Evolutionary conservation across 192 early-diverging fungal species (phyloP).

Genomic region (Backusella australiensis): DNA sequence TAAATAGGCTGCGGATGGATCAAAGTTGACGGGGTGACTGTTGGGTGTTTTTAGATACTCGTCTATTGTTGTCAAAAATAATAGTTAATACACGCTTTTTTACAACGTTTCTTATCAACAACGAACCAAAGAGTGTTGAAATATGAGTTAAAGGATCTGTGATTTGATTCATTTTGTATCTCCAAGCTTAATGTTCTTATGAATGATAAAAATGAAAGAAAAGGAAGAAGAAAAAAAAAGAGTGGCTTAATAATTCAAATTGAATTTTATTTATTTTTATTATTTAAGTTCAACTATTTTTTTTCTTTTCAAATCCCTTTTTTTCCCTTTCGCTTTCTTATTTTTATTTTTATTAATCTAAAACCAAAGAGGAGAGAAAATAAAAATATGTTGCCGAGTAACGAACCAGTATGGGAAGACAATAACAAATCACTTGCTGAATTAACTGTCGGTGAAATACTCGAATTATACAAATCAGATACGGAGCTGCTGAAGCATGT

Average conservation of each 20-base stretch:
- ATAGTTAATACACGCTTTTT: neutral
- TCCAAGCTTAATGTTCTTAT: neutral
- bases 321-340: neutral
- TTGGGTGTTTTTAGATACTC: neutral
- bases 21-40: neutral
- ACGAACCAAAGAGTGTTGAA: neutral
- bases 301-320: neutral
- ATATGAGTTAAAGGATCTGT: neutral
- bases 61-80: constrained; percentile 5
- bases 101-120: neutral
- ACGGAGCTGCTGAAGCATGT: constrained; percentile 30
- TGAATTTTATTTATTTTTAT: neutral
- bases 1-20: constrained; percentile 1
- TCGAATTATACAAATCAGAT: constrained; percentile 24
- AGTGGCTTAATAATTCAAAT: neutral
- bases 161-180: neutral
- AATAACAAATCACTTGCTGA: constrained; percentile 6
- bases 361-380: neutral
- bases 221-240: neutral
- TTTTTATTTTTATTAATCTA: neutral
- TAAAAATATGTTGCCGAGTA: constrained; percentile 14
- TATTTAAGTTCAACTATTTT: constrained; percentile 1
- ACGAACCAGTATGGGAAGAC: neutral
- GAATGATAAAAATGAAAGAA: neutral
- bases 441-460: constrained; percentile 15